Percentiles rank a stretch among this genome's conserved stretches.
Conservation (phyloP, 371 early-diverging fungal species). For the Syncephalastrum sp. region DNA sequence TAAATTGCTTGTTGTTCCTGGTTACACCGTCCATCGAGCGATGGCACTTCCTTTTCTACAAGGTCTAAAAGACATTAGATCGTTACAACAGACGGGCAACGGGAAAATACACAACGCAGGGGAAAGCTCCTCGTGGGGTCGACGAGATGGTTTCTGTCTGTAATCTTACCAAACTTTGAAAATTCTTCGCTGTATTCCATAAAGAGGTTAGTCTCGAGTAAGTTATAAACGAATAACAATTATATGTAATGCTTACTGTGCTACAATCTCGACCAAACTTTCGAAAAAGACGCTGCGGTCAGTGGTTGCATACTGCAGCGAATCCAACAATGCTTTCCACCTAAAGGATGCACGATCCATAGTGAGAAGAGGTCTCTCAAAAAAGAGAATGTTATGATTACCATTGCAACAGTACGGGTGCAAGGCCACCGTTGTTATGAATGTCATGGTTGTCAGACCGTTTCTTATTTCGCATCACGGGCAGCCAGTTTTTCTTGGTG, state of each 20-base stretch:
- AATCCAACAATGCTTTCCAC: conserved; percentile 16
- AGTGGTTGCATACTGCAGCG: conserved; percentile 7
- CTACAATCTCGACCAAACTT: conserved; percentile 17
- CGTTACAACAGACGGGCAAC: conserved; percentile 1
- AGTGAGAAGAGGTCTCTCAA: neutral
- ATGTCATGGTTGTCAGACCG: neutral
- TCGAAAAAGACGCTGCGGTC: conserved; percentile 14
- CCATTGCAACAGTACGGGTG: conserved; percentile 5
- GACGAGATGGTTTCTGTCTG: neutral
- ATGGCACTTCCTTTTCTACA: conserved; percentile 1
- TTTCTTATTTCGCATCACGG: no score
- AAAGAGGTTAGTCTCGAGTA: conserved; percentile 4
- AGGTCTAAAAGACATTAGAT: neutral
- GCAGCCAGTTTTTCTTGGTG: no score
- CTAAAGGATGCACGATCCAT: conserved; percentile 4
- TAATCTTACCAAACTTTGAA: conserved; percentile 14
- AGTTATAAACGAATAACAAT: neutral
- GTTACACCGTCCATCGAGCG: neutral
- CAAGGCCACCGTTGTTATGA: neutral
- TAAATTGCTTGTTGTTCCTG: conserved; percentile 14
- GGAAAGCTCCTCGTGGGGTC: neutral
- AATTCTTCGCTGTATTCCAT: conserved; percentile 10
- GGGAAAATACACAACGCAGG: no score
- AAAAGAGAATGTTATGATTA: neutral
- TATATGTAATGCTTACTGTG: conserved; percentile 8